A percentile compares a stretch with the other conserved stretches of the same genome.
Conservation (phyloP, 2,329 filamentous ascomycete genomes). For the Camillea tinctor region DNA sequence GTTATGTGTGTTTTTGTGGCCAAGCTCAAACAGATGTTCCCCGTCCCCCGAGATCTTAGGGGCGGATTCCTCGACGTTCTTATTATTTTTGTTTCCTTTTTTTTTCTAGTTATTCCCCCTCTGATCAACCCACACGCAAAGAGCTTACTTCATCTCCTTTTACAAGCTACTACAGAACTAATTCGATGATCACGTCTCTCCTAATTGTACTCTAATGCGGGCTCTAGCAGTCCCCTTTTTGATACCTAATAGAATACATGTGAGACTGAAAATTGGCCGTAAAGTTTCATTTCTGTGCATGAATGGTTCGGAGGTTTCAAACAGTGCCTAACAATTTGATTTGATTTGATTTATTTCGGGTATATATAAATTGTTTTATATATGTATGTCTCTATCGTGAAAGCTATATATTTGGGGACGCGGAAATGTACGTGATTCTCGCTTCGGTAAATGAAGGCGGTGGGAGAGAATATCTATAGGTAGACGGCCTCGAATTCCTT, state of each 20-base stretch:
- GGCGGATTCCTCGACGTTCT: constrained; percentile 37
- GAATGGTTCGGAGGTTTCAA: too few species aligned
- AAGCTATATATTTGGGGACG: too few species aligned
- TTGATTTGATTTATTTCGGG: neutral
- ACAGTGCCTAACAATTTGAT: neutral
- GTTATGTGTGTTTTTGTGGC: constrained; percentile 39
- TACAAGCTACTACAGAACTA: constrained; percentile 32
- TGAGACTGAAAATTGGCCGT: constrained; percentile 21
- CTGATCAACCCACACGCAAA: neutral
- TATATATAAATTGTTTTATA: neutral
- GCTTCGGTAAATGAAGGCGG: too few species aligned
- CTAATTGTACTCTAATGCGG: constrained; percentile 25
- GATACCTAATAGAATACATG: constrained; percentile 41
- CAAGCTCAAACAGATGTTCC: constrained; percentile 36
- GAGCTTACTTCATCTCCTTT: constrained; percentile 36
- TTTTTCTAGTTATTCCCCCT: constrained; percentile 38
- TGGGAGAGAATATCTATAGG: too few species aligned
- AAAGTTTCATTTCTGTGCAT: too few species aligned
- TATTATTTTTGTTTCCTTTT: constrained; percentile 40
- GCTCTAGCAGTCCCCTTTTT: constrained; percentile 34
- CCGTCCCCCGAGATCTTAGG: constrained; percentile 24
- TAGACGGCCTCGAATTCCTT: too few species aligned
- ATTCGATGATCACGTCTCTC: constrained; percentile 36
- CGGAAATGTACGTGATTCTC: too few species aligned
- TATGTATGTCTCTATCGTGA: too few species aligned